phyloP scores from a whole-genome alignment of 768 basidiomycete species.

The Epithele typhae region DNA sequence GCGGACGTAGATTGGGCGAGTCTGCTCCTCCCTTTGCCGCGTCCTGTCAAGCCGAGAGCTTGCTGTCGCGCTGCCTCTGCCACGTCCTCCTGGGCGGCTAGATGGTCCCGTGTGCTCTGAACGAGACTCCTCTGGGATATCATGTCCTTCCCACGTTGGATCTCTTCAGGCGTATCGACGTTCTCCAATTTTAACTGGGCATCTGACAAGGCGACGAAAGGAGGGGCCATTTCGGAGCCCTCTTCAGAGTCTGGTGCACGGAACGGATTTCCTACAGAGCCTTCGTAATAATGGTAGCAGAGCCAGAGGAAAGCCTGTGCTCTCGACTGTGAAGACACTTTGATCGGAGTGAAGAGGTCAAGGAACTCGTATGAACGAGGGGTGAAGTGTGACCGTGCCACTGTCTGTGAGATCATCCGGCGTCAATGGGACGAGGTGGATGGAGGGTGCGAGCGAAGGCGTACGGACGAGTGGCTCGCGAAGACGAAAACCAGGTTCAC shows the following conservation, averaged over 20 bases:
- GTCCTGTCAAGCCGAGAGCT: neutral
- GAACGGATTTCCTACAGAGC: constrained; percentile 34
- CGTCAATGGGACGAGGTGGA: constrained; percentile 2
- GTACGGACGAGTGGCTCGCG: constrained; percentile 45
- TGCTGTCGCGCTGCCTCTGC: neutral
- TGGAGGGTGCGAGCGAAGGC: constrained; percentile 11
- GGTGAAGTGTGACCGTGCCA: constrained; percentile 36
- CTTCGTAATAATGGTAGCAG: constrained; percentile 44
- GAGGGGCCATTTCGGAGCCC: constrained; percentile 26
- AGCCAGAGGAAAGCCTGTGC: constrained; percentile 46
- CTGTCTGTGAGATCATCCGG: constrained; percentile 18
- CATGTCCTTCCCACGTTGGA: constrained; percentile 38
- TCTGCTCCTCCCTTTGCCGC: constrained; percentile 1
- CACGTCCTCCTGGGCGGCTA: neutral
- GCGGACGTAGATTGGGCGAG: neutral
- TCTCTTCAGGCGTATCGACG: constrained; percentile 39
- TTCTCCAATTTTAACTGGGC: constrained; percentile 37
- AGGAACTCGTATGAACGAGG: constrained; percentile 29
- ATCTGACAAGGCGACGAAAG: constrained; percentile 23
- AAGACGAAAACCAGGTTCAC: constrained; percentile 70
- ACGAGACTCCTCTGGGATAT: constrained; percentile 33
- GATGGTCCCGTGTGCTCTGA: constrained; percentile 15
- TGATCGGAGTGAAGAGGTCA: constrained; percentile 40
- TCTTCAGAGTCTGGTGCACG: constrained; percentile 25
- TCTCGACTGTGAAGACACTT: constrained; percentile 36